Evolutionary conservation across 495 filamentous ascomycete genomes (phyloP), one percentile per base, ranked within the genome.

Genomic region (Talaromyces nanjingensis): DNA sequence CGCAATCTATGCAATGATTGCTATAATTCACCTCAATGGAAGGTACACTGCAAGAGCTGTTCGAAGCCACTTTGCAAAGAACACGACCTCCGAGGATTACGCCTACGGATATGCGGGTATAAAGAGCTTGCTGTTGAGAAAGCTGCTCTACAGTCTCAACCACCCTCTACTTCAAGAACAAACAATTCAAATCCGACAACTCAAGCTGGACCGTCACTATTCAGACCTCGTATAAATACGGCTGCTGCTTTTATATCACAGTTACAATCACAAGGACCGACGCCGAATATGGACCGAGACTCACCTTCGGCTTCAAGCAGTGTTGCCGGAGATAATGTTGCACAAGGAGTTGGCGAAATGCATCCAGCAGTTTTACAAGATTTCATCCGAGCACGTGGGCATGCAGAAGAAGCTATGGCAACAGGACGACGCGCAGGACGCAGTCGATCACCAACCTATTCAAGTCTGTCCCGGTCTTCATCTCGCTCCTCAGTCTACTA

Each of bases 1-100:
- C 81, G 84, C n/a, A 84, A 82, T 49, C 69, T 87, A 6, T 87
- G 84, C 65, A 77, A 83, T 59, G 82, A 84, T 47, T 87, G 84
- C 70, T 84, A 84, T 64, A 76, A 81, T 34, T 81, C 78, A 12
- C 78, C 80, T 39, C 79, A 81, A 37, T 87, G 84, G 84, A 85
- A 84, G 69, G 78, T 86, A 6, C 73, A 79, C 18, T 87, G 84
- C 69, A 81, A 81, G 68, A 77, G 73, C 54, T 87, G 84, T 69
- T 81, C 81, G 24, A 81, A 80, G 65, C 78, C 82, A 12, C 69
- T 87, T 29, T 87, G 84, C 70, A 85, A 84, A 63, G 84, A 86
- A 64, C 84, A 87, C 67, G 84, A 87, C 68, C 77, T 87, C n/a
- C 77, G 83, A 31, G 84, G 78, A 33, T 73, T 87, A 12, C 81